phyloP scores from a whole-genome alignment of 2,329 filamentous ascomycete species.

The Xylaria sp. region DNA sequence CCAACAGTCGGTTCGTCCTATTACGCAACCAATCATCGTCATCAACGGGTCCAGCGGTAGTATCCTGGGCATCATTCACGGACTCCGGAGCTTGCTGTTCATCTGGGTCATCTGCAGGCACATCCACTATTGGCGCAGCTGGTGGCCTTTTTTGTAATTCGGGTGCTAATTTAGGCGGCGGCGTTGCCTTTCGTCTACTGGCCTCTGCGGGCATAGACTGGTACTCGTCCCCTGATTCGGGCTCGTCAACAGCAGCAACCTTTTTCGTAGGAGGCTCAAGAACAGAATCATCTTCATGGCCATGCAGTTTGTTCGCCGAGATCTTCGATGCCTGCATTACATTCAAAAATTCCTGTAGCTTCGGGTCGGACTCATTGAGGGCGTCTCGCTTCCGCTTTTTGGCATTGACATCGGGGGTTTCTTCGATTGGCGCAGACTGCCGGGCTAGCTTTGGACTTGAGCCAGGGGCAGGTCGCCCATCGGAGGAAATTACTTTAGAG shows the following conservation, averaged over 20 bases:
- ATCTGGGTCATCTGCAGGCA: background rate
- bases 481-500: constrained; percentile 42
- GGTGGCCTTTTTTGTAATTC: background rate
- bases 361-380: constrained; percentile 73
- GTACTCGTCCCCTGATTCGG: constrained; percentile 80
- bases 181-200: constrained; percentile 59
- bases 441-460: constrained; percentile 46
- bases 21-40: constrained; percentile 94
- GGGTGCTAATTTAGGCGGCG: constrained; percentile 23
- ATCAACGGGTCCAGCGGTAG: constrained; percentile 63
- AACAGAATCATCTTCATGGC: constrained; percentile 51
- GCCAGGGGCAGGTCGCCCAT: constrained; percentile 31
- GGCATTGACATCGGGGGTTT: constrained; percentile 39
- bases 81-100: constrained; percentile 16
- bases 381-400: constrained; percentile 77
- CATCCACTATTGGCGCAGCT: constrained; percentile 7
- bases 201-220: constrained; percentile 70
- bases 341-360: constrained; percentile 86
- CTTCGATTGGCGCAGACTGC: constrained; percentile 40
- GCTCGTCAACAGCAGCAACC: constrained; percentile 56
- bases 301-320: constrained; percentile 70
- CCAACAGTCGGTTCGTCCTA: constrained; percentile 85
- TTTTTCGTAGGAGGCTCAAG: constrained; percentile 56
- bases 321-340: constrained; percentile 78
- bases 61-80: constrained; percentile 6